Percentiles rank a stretch among this genome's conserved stretches.
Conservation (phyloP, 176 grass and related monocot genomes). For the Canna indica region DNA sequence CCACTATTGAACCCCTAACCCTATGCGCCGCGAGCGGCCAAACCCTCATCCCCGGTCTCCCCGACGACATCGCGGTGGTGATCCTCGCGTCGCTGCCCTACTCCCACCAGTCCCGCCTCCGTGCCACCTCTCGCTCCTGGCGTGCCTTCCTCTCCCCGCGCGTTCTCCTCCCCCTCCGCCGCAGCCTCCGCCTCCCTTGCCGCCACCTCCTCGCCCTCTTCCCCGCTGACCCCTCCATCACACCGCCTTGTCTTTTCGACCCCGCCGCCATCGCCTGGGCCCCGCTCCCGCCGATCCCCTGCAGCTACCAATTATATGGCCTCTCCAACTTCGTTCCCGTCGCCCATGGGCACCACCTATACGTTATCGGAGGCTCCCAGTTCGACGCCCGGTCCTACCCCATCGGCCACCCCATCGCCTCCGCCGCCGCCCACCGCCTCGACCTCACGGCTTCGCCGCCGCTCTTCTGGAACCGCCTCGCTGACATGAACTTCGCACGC, state of each 20-base stretch:
- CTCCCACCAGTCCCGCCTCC: conserved; percentile 61
- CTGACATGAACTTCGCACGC: conserved; percentile 53
- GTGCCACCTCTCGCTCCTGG: conserved; percentile 57
- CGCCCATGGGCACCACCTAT: conserved; percentile 42
- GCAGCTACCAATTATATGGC: conserved; percentile 53
- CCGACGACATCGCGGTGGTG: conserved; percentile 49
- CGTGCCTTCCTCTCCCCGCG: conserved; percentile 43
- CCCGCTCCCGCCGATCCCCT: conserved; percentile 58
- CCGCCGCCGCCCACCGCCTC: conserved; percentile 46
- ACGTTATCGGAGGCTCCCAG: conserved; percentile 67
- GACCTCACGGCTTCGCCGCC: conserved; percentile 30
- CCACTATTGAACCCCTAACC: conserved; percentile 26
- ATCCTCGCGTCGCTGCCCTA: conserved; percentile 68
- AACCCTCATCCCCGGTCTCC: conserved; percentile 61
- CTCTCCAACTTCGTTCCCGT: conserved; percentile 58
- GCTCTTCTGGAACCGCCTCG: conserved; percentile 51
- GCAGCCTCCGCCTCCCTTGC: conserved; percentile 44
- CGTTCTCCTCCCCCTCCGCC: conserved; percentile 56
- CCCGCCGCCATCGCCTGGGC: conserved; percentile 48
- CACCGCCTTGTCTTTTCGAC: conserved; percentile 61
- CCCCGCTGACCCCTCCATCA: conserved; percentile 62
- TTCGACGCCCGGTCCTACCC: conserved; percentile 79
- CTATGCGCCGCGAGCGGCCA: conserved; percentile 5
- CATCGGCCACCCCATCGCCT: conserved; percentile 51
- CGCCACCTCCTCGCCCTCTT: conserved; percentile 68